phyloP scores from a whole-genome alignment of 139 green algal species.

The Volvox reticuliferus region DNA sequence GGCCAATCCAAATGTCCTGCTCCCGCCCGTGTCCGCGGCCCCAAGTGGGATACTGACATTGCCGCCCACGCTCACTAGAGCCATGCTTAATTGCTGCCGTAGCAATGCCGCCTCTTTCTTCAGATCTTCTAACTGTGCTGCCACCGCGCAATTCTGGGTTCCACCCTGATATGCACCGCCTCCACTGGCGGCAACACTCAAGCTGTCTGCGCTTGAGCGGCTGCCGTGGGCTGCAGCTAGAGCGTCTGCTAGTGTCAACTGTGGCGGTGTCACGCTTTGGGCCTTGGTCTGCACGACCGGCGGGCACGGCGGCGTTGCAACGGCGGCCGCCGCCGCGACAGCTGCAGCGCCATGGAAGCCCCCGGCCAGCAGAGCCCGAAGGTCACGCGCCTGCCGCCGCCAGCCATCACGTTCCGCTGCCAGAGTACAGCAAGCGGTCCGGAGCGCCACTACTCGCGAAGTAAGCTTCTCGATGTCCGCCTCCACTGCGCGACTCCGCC shows the following conservation, averaged over 20 bases:
- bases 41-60: neutral
- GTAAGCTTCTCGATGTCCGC: neutral
- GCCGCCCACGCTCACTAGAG: neutral
- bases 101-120: constrained; percentile 8
- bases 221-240: neutral
- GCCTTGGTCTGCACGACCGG: neutral
- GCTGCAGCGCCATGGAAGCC: neutral
- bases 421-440: constrained; percentile 1
- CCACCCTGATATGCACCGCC: neutral
- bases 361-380: constrained; percentile 15
- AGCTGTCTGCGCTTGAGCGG: neutral
- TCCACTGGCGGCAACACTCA: neutral
- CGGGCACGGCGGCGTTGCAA: neutral
- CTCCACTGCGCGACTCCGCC: neutral
- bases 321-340: neutral
- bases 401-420: constrained; percentile 39
- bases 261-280: neutral
- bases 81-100: constrained; percentile 14
- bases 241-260: neutral
- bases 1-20: neutral
- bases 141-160: neutral
- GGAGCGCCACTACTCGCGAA: neutral
- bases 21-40: neutral
- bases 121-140: constrained; percentile 5
- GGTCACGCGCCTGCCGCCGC: constrained; percentile 14